Conservation (phyloP, 1,284 basidiomycete species). For the Porodaedalea pini region DNA sequence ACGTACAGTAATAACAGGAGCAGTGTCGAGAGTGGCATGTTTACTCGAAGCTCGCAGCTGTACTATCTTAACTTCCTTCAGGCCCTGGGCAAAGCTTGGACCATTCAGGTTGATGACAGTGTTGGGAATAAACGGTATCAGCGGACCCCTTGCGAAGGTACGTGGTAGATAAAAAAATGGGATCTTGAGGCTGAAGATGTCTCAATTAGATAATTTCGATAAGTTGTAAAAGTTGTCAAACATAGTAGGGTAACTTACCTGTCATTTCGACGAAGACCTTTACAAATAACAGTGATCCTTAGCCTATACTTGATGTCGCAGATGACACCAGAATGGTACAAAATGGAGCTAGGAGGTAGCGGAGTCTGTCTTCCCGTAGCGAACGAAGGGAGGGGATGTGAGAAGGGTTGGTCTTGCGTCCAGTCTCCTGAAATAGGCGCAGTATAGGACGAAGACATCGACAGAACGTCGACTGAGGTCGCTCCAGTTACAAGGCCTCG, state of each 20-base stretch:
- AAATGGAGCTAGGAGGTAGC: conserved; percentile 41
- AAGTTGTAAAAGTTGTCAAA: no score
- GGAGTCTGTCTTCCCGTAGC: conserved; percentile 29
- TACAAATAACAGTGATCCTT: conserved; percentile 39
- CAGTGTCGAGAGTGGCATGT: background rate
- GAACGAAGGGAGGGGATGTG: conserved; percentile 37
- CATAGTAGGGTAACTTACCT: conserved; percentile 36
- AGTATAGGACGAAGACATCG: conserved; percentile 33
- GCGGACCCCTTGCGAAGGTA: conserved; percentile 17
- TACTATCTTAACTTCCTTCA: conserved; percentile 1
- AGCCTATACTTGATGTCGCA: conserved; percentile 39
- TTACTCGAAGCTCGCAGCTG: background rate
- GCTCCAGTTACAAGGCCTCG: conserved; percentile 29
- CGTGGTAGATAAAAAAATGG: conserved; percentile 22
- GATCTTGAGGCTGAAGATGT: conserved; percentile 15
- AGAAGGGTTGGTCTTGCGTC: conserved; percentile 35
- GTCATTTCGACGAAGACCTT: conserved; percentile 39
- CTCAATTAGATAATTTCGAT: no score
- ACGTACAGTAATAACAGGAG: conserved; percentile 6
- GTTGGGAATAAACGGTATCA: background rate
- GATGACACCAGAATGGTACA: conserved; percentile 36
- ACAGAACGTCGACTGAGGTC: conserved; percentile 27
- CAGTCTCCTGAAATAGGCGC: conserved; percentile 26
- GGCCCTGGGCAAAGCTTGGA: background rate
- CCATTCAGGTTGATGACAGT: background rate